Evolutionary conservation across 2,329 filamentous ascomycete species (phyloP).

Genomic region (Fusarium sororula): DNA sequence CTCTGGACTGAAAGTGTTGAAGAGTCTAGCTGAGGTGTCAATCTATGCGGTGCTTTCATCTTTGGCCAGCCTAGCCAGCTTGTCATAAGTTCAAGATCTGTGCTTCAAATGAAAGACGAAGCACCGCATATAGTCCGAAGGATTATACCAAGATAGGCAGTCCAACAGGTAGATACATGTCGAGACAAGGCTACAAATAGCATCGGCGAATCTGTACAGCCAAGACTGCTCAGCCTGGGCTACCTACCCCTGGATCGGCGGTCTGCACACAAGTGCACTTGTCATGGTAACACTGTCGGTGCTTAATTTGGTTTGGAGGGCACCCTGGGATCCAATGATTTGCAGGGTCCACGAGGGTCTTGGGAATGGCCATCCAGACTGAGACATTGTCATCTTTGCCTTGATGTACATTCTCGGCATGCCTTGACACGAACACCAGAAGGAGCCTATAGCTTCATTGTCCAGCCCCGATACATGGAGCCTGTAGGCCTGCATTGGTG

Average conservation of each 20-base stretch:
- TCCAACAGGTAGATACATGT: not conserved
- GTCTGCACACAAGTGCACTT: conserved; percentile 32
- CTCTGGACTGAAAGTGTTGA: not conserved
- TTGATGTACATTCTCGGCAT: conserved; percentile 5
- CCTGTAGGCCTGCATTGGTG: conserved; percentile 1
- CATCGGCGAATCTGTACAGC: conserved; percentile 35
- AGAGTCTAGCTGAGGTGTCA: not conserved
- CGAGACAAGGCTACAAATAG: conserved; percentile 29
- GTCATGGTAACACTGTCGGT: conserved; percentile 32
- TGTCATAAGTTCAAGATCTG: not conserved
- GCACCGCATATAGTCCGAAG: conserved; percentile 16
- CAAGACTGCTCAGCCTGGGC: conserved; percentile 33
- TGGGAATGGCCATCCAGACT: conserved; percentile 9
- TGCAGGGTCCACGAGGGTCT: conserved; percentile 36
- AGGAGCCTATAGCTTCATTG: conserved; percentile 5
- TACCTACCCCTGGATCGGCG: conserved; percentile 38
- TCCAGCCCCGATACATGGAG: conserved; percentile 5
- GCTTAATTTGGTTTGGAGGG: conserved; percentile 34
- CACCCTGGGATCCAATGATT: conserved; percentile 32
- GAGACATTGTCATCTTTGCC: conserved; percentile 13
- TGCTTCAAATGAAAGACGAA: conserved; percentile 10
- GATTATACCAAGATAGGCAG: conserved; percentile 27
- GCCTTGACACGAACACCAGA: conserved; percentile 10
- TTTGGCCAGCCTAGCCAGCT: not conserved
- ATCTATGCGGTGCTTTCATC: not conserved